Conservation (phyloP, 176 grass and related monocot species). For the Miscanthus lutarioriparius region DNA sequence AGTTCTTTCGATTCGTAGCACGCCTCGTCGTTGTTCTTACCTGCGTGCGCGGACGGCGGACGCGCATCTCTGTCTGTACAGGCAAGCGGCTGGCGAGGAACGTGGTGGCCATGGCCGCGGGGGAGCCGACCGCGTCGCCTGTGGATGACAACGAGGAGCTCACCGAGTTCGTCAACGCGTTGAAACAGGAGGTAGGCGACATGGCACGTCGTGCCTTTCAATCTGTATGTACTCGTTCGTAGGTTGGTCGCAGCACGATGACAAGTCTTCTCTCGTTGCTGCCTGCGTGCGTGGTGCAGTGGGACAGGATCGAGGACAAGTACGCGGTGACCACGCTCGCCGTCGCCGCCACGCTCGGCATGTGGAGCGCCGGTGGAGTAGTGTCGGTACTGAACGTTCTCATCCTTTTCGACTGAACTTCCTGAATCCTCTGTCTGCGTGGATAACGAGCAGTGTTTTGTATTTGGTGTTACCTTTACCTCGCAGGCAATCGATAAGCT, state of each 20-base stretch:
- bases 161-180: conserved; percentile 53
- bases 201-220: neutral
- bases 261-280: neutral
- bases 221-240: neutral
- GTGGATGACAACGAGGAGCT: conserved; percentile 51
- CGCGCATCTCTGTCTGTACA: too few relatives aligned
- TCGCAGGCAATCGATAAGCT: conserved; percentile 90
- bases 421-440: neutral
- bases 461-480: neutral
- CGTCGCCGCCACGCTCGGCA: conserved; percentile 54
- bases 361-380: conserved; percentile 78
- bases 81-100: conserved; percentile 72
- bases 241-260: neutral
- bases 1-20: neutral
- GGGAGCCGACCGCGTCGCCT: conserved; percentile 50
- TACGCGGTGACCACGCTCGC: conserved; percentile 69
- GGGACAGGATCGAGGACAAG: conserved; percentile 90
- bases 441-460: neutral
- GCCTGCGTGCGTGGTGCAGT: conserved; percentile 42
- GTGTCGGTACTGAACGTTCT: conserved; percentile 55
- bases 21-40: neutral
- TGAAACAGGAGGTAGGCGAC: conserved; percentile 68
- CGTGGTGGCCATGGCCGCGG: conserved; percentile 66
- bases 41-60: too few relatives aligned
- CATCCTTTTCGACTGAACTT: neutral